A percentile compares a stretch with the other conserved stretches of the same genome.
These are phyloP conservation scores for Venustampulla echinocandica DNA, from an alignment of 495 filamentous ascomycete genomes.

Conservation along the genomic window DNA sequence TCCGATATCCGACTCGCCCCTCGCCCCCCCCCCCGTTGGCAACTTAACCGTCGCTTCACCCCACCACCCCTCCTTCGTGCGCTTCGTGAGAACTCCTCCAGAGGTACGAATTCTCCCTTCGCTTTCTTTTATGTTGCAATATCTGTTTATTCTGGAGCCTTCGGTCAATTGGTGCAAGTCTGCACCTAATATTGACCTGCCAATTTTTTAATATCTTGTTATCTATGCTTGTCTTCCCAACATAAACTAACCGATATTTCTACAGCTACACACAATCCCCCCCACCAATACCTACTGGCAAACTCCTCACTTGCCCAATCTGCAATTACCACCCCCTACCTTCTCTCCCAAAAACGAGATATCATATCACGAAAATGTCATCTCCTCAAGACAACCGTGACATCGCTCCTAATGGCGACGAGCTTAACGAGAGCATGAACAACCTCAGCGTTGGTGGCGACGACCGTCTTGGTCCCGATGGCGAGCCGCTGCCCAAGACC, in stretches of 20 bases:
- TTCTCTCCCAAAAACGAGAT: conserved; percentile 1
- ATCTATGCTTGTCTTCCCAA: too few species aligned
- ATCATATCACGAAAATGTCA: conserved; percentile 32
- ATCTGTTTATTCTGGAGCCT: too few species aligned
- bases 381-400: conserved; percentile 39
- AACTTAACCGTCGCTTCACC: background rate
- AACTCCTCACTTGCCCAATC: too few species aligned
- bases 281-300: too few species aligned
- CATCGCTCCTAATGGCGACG: conserved; percentile 40
- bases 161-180: too few species aligned
- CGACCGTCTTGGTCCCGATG: conserved; percentile 52
- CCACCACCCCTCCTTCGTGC: background rate
- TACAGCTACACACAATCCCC: too few species aligned
- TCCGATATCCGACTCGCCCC: conserved; percentile 18
- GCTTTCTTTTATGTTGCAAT: too few species aligned
- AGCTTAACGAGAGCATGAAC: conserved; percentile 33
- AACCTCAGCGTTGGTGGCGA: conserved; percentile 40
- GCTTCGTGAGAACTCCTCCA: too few species aligned
- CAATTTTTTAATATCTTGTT: too few species aligned
- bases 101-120: too few species aligned
- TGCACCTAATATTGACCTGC: too few species aligned
- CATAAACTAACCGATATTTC: too few species aligned
- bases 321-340: background rate
- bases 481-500: conserved; percentile 67
- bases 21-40: background rate